Percentiles rank a stretch among this genome's conserved stretches.
phyloP scores from a whole-genome alignment of 2,329 filamentous ascomycete species.

The Botrytis hyacinthi region DNA sequence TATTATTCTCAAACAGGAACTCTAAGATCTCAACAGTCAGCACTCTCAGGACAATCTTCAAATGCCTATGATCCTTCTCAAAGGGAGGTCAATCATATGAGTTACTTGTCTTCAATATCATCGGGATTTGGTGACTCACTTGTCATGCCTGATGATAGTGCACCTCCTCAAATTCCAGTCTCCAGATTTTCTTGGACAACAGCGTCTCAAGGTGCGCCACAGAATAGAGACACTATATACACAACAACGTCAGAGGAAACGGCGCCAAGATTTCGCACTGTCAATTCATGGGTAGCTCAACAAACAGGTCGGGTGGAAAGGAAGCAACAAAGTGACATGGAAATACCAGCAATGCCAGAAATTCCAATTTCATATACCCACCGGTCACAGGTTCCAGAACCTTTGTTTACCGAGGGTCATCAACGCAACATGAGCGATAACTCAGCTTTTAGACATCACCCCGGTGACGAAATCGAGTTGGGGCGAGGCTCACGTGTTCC shows the following conservation, averaged over 20 bases:
- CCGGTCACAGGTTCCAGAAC: slow-evolving; percentile 10
- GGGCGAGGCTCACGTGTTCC: slow-evolving; percentile 33
- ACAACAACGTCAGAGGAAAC: slow-evolving; percentile 37
- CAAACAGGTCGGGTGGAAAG: slow-evolving; percentile 55
- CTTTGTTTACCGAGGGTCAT: slow-evolving; percentile 27
- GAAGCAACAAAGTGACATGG: slow-evolving; percentile 43
- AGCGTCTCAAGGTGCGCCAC: slow-evolving; percentile 23
- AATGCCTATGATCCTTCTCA: slow-evolving; percentile 31
- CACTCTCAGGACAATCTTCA: slow-evolving; percentile 23
- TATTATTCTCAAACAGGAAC: slow-evolving; percentile 20
- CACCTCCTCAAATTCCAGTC: slow-evolving; percentile 20
- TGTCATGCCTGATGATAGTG: slow-evolving; percentile 43
- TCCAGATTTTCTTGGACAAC: slow-evolving; percentile 37
- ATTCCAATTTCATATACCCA: slow-evolving; percentile 25
- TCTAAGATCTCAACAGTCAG: slow-evolving; percentile 14
- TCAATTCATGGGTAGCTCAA: slow-evolving; percentile 65
- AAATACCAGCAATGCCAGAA: slow-evolving; percentile 35
- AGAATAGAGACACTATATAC: slow-evolving; percentile 37
- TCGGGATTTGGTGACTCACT: slow-evolving; percentile 62
- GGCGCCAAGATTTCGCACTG: slow-evolving; percentile 54
- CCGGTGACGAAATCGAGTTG: slow-evolving; percentile 36
- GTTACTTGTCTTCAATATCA: slow-evolving; percentile 57
- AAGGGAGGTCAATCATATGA: slow-evolving; percentile 32
- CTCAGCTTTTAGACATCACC: slow-evolving; percentile 36
- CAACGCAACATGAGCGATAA: slow-evolving; percentile 35